Evolutionary conservation across 164 flowering plant genomes (phyloP).

Genomic region (Aristolochia californica): DNA sequence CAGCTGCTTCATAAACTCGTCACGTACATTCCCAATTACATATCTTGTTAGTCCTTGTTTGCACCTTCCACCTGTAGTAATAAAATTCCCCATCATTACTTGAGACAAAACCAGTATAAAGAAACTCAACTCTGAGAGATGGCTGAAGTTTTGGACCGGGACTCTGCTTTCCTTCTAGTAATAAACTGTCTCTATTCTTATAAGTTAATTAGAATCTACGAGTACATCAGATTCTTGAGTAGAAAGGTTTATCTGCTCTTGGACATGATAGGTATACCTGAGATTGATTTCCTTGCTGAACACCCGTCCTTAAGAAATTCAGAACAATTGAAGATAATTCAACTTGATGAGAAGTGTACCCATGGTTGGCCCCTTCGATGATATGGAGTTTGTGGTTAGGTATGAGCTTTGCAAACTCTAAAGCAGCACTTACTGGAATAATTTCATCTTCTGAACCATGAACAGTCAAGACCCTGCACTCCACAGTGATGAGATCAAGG

Average conservation of each 20-base stretch:
- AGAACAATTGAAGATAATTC: slow-evolving; percentile 43
- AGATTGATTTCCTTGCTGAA: slow-evolving; percentile 8
- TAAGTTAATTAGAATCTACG: background rate
- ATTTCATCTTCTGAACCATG: slow-evolving; percentile 79
- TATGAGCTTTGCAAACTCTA: slow-evolving; percentile 59
- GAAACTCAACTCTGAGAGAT: too few species aligned
- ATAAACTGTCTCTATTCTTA: background rate
- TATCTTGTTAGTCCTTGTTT: background rate
- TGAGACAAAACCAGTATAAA: too few species aligned
- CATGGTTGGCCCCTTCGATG: slow-evolving; percentile 73
- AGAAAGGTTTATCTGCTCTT: too few species aligned
- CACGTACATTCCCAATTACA: too few species aligned
- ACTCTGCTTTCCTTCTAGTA: background rate
- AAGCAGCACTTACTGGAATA: slow-evolving; percentile 64
- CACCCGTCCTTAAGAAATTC: slow-evolving; percentile 34
- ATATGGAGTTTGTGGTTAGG: slow-evolving; percentile 62
- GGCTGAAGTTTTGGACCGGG: too few species aligned
- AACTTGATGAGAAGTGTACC: slow-evolving; percentile 44
- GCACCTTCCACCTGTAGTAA: background rate
- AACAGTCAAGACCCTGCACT: slow-evolving; percentile 63
- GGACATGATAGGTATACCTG: slow-evolving; percentile 14
- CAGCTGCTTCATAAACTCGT: too few species aligned
- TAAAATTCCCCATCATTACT: background rate
- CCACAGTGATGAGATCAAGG: background rate
- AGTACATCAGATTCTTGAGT: background rate